A percentile compares a stretch with the other conserved stretches of the same genome.
phyloP scores from a whole-genome alignment of 78 protist species.

The Monocercomonoides exilis region DNA sequence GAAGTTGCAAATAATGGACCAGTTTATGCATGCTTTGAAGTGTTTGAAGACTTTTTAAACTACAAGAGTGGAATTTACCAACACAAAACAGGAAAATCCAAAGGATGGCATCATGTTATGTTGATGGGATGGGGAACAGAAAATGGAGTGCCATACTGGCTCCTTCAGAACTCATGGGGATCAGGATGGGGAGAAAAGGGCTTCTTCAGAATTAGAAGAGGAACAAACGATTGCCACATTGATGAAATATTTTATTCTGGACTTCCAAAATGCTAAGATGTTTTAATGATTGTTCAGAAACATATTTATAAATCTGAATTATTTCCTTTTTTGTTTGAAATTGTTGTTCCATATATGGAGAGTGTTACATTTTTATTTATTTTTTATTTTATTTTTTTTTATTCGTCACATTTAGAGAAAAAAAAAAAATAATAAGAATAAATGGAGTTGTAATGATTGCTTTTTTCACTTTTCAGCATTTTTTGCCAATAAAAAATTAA shows the following conservation, averaged over 20 bases:
- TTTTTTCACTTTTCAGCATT: not conserved
- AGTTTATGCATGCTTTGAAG: conserved; percentile 36
- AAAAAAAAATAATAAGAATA: too few species aligned
- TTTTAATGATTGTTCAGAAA: too few species aligned
- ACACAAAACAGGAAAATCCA: conserved; percentile 22
- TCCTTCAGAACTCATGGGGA: conserved; percentile 44
- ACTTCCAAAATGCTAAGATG: too few species aligned
- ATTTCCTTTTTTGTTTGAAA: too few species aligned
- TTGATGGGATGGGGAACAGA: conserved; percentile 54
- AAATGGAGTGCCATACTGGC: conserved; percentile 27
- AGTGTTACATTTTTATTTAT: not conserved
- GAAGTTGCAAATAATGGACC: conserved; percentile 45
- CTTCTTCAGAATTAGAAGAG: conserved; percentile 47
- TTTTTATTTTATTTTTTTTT: too few species aligned
- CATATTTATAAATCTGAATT: too few species aligned
- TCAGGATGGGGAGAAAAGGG: conserved; percentile 54
- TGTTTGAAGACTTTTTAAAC: conserved; percentile 44
- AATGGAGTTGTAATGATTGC: too few species aligned
- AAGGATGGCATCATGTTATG: conserved; percentile 58
- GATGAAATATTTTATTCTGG: conserved; percentile 10
- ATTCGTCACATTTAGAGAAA: too few species aligned
- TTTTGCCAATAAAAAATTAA: not conserved
- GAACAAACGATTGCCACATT: conserved; percentile 62
- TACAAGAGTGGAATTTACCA: conserved; percentile 52
- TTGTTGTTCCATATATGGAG: too few species aligned